Conservation (phyloP, 2,329 filamentous ascomycete genomes). For the Calonectria naviculata region DNA sequence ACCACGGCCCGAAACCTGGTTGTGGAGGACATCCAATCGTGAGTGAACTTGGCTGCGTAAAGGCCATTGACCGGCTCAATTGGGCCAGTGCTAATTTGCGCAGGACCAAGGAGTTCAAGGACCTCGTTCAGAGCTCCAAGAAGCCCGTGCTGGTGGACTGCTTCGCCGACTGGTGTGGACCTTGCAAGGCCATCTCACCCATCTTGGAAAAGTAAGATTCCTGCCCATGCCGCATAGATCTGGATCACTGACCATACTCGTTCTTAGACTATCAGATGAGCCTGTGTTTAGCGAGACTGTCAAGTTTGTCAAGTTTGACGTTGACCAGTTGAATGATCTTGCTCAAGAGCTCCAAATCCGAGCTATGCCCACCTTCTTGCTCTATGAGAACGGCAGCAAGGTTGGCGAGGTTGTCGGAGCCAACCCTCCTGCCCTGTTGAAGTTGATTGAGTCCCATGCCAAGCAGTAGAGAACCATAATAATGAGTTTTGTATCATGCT, state of each 20-base stretch:
- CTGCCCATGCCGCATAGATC: not conserved
- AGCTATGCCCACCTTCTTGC: constrained; percentile 91
- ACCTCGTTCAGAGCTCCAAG: constrained; percentile 61
- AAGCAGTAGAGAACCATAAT: not conserved
- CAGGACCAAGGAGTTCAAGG: constrained; percentile 70
- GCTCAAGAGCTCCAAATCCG: constrained; percentile 82
- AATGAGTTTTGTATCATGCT: not conserved
- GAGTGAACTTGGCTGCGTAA: constrained; percentile 23
- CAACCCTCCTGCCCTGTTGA: constrained; percentile 64
- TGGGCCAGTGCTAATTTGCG: constrained; percentile 8
- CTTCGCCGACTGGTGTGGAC: constrained; percentile 81
- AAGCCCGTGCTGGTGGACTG: constrained; percentile 79
- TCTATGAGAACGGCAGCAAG: constrained; percentile 86
- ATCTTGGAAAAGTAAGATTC: constrained; percentile 58
- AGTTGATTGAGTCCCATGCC: constrained; percentile 30
- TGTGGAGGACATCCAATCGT: constrained; percentile 57
- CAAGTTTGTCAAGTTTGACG: constrained; percentile 90
- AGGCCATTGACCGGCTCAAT: not conserved
- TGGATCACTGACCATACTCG: not conserved
- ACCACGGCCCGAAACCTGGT: constrained; percentile 54
- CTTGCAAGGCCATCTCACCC: constrained; percentile 92
- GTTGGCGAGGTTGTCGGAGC: constrained; percentile 81
- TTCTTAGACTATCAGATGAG: constrained; percentile 39
- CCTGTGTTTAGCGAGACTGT: constrained; percentile 66
- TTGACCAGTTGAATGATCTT: constrained; percentile 82